Conservation (phyloP, 164 flowering plant species). For the Aristolochia contorta region DNA sequence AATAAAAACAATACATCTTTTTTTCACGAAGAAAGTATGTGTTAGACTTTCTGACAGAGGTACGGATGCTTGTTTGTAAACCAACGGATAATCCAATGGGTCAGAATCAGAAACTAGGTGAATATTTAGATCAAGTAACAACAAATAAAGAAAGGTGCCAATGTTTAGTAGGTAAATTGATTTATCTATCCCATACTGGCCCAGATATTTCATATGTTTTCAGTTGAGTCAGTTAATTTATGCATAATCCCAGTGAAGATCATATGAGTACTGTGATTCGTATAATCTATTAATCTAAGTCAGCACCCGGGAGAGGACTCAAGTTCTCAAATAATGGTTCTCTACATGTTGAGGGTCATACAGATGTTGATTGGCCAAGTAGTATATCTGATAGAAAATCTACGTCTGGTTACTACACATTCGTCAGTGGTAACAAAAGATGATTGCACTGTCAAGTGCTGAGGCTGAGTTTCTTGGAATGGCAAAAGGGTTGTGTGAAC, state of each 20-base stretch:
- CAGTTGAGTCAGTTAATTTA: slow-evolving; percentile 2
- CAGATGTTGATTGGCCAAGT: slow-evolving; percentile 2
- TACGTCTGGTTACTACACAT: neutral
- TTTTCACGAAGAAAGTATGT: neutral
- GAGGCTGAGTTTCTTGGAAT: slow-evolving; percentile 7
- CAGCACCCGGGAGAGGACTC: neutral
- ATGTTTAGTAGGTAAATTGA: slow-evolving; percentile 1
- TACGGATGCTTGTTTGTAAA: neutral
- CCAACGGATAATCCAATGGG: neutral
- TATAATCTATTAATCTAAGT: neutral
- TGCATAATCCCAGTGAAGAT: slow-evolving; percentile 6
- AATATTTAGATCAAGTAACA: neutral
- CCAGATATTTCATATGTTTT: slow-evolving; percentile 1
- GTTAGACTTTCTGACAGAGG: neutral
- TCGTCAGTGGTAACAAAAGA: neutral
- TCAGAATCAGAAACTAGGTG: neutral
- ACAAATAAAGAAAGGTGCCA: neutral
- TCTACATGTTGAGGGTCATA: slow-evolving; percentile 1
- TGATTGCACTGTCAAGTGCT: slow-evolving; percentile 3
- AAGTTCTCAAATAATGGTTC: neutral
- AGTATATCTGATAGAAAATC: neutral
- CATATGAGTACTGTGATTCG: neutral
- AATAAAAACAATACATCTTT: neutral
- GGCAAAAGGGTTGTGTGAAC: slow-evolving; percentile 11
- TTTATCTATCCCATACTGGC: neutral